Percentiles rank a stretch among this genome's conserved stretches.
These are phyloP conservation scores for Uronychia binucleata DNA, from an alignment of 73 alveolate genomes.

Conservation along the genomic window DNA sequence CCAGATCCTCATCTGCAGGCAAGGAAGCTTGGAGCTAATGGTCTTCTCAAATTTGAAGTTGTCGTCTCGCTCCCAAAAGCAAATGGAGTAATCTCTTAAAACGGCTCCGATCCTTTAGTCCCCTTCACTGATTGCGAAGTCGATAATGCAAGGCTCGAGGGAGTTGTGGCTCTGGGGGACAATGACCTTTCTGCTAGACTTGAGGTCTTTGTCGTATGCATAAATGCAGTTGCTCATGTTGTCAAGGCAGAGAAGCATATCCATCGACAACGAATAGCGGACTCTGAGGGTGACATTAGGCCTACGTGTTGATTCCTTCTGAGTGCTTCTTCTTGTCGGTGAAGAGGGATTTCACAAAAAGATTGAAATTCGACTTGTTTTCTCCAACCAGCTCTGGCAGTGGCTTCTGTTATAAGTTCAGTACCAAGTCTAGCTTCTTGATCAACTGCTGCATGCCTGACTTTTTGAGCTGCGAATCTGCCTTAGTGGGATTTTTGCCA, in stretches of 20 bases:
- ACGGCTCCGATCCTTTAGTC: constrained; percentile 55
- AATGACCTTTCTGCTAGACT: neutral
- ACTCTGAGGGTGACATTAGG: too few species aligned
- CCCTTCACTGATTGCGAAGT: constrained; percentile 28
- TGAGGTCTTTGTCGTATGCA: constrained; percentile 31
- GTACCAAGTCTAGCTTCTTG: neutral
- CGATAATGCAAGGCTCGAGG: constrained; percentile 40
- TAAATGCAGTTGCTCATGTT: constrained; percentile 8
- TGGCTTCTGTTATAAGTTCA: neutral
- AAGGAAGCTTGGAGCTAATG: constrained; percentile 9
- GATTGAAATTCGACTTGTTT: constrained; percentile 21
- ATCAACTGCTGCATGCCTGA: neutral
- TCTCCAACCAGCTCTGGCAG: constrained; percentile 58
- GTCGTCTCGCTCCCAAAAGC: constrained; percentile 57
- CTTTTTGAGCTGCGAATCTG: neutral
- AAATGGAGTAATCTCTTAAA: constrained; percentile 38
- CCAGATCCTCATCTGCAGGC: constrained; percentile 35
- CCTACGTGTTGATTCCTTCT: constrained; percentile 39
- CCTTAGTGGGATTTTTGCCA: neutral
- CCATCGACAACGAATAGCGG: constrained; percentile 18
- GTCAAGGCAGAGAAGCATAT: constrained; percentile 30
- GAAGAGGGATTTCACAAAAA: constrained; percentile 32
- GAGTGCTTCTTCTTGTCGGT: constrained; percentile 46
- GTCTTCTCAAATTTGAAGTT: constrained; percentile 36
- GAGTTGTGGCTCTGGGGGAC: constrained; percentile 26